Conservation (phyloP, 495 filamentous ascomycete genomes). For the Friedmanniomyces endolithicus region DNA sequence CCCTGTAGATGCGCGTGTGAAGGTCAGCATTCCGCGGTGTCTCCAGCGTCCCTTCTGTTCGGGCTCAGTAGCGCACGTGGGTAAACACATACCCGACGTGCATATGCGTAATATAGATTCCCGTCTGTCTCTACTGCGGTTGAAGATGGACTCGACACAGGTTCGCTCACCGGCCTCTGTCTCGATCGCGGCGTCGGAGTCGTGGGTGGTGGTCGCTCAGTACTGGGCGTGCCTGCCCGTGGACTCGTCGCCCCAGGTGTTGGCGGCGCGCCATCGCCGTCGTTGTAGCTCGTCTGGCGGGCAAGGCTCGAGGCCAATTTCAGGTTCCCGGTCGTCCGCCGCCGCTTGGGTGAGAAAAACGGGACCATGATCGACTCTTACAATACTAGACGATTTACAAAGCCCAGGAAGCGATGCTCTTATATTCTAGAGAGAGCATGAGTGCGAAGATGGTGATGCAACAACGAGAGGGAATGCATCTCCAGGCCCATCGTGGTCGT, state of each 20-base stretch:
- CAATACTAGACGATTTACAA: not conserved
- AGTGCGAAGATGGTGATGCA: not conserved
- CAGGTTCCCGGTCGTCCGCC: constrained; percentile 14
- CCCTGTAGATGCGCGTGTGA: not conserved
- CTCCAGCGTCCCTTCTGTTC: not conserved
- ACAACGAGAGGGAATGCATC: too few species aligned
- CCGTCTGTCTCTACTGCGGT: not conserved
- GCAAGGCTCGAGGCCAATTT: not conserved
- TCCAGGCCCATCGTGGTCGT: too few species aligned
- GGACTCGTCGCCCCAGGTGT: not conserved
- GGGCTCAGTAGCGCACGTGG: not conserved
- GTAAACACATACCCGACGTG: constrained; percentile 7
- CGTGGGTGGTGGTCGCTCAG: not conserved
- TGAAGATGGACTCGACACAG: not conserved
- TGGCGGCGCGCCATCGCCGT: not conserved
- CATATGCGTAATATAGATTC: constrained; percentile 19
- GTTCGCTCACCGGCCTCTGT: not conserved
- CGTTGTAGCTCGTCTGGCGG: not conserved
- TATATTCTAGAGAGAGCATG: not conserved
- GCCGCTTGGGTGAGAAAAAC: constrained; percentile 12
- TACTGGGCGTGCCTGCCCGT: not conserved
- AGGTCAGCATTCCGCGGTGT: not conserved
- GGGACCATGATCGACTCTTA: not conserved
- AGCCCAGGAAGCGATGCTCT: not conserved
- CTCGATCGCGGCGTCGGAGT: not conserved